A percentile compares a stretch with the other conserved stretches of the same genome.
These are phyloP conservation scores for Silene coronaria DNA, from an alignment of 179 eudicot species.

Conservation along the genomic window DNA sequence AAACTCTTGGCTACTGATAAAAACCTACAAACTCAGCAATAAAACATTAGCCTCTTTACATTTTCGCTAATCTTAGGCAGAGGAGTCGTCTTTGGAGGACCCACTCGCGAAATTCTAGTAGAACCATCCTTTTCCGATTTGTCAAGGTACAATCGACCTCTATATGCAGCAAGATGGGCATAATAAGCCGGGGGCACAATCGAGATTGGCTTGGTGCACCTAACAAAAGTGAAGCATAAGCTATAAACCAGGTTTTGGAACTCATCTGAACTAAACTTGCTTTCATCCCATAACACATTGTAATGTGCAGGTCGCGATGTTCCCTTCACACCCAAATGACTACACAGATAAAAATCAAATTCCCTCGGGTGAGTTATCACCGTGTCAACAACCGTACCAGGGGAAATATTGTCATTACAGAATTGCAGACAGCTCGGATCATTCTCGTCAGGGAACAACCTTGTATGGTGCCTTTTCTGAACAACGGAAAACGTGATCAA, in stretches of 20 bases:
- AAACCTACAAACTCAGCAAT: conserved; percentile 47
- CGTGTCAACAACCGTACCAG: conserved; percentile 85
- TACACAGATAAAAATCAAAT: conserved; percentile 82
- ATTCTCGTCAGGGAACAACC: conserved; percentile 58
- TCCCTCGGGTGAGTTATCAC: conserved; percentile 82
- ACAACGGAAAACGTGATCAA: conserved; percentile 83
- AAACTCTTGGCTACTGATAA: not conserved
- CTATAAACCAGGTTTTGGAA: conserved; percentile 71
- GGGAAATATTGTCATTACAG: conserved; percentile 59
- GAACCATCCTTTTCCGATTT: conserved; percentile 39
- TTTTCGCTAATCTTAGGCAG: conserved; percentile 74
- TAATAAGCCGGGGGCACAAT: conserved; percentile 93
- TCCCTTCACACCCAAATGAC: conserved; percentile 90
- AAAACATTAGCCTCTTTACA: conserved; percentile 85
- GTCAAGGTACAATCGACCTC: conserved; percentile 80
- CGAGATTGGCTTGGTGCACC: conserved; percentile 93
- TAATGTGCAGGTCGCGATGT: conserved; percentile 88
- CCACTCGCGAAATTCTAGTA: conserved; percentile 43
- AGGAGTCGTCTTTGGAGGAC: conserved; percentile 53
- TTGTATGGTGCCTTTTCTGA: conserved; percentile 88
- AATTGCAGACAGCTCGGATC: conserved; percentile 29
- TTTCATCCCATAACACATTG: conserved; percentile 85
- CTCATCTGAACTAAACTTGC: conserved; percentile 73
- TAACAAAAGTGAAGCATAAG: conserved; percentile 80
- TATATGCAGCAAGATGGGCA: conserved; percentile 90